Evolutionary conservation across 2,329 filamentous ascomycete genomes (phyloP), one percentile per base, ranked within the genome.

Genomic region (Fusarium anthophilum): DNA sequence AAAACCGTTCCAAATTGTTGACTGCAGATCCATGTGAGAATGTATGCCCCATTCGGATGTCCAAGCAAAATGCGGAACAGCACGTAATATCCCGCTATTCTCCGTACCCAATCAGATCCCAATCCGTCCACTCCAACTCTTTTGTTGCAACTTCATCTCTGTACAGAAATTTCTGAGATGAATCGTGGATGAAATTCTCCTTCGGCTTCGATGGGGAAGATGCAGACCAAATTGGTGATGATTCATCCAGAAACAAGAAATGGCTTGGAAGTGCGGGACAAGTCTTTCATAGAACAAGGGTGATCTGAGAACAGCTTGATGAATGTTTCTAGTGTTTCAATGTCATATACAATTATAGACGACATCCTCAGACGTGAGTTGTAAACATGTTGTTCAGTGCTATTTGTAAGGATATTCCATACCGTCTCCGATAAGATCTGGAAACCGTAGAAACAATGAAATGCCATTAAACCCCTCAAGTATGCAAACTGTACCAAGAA

Each of bases 1-100:
- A 9, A 5, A 28, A 17, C 3, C 5, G 26, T 12, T n/a, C 6
- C 3, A 13, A 35, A 1, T 15, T 35, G 6, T 22, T 35, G 8
- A 18, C 28, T 18, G 12, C 10, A 22, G 30, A 55, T 45, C 41
- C n/a, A 11, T 22, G 6, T 5, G n/a, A 53, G 2, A 26, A 53
- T 26, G 8, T 13, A 5, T 5, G 3, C 13, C n/a, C 6, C 1
- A 5, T 32, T 3, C 17, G 50, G 13, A 22, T 37, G 48, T 56
- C 15, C 5, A 38, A 11, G 18, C 3, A 14, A 7, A 15, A 4
- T 4, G 8, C 53, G 38, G 28, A 8, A 18, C n/a, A 56, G 22
- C 17, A 56, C 53, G 53, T 37, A 58, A 58, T 58, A 58, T 58
- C 8, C 55, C 55, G 55, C 18, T 35, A 45, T 47, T 45, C 55